Evolutionary conservation across 2,329 filamentous ascomycete genomes (phyloP).

Genomic region (Penicillium italicum): DNA sequence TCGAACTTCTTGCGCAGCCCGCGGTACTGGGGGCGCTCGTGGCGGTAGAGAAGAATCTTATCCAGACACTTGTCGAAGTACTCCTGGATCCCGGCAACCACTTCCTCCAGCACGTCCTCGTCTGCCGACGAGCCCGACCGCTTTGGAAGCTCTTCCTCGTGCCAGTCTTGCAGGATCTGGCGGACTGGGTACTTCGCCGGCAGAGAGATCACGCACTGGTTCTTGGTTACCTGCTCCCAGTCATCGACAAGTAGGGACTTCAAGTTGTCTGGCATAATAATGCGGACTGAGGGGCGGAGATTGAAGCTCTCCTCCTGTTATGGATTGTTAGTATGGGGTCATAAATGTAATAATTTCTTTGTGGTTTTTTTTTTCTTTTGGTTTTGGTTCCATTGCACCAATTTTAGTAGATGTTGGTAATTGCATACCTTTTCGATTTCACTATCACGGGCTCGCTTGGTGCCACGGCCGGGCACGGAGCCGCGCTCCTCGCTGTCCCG

Average conservation of each 20-base stretch:
- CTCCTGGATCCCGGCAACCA: conserved; percentile 77
- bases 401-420: not conserved
- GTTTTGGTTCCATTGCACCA: not conserved
- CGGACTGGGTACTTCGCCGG: conserved; percentile 73
- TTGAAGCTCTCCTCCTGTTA: conserved; percentile 83
- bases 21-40: conserved; percentile 85
- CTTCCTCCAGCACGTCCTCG: conserved; percentile 83
- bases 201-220: conserved; percentile 80
- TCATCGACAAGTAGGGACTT: conserved; percentile 94
- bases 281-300: conserved; percentile 75
- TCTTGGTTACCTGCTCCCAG: conserved; percentile 98
- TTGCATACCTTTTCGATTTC: conserved; percentile 47
- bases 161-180: conserved; percentile 76
- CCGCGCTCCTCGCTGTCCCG: conserved; percentile 47
- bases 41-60: conserved; percentile 86
- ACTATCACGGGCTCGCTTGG: conserved; percentile 45
- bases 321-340: conserved; percentile 3
- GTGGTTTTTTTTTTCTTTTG: not conserved
- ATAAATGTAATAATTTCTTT: not conserved
- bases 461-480: conserved; percentile 43
- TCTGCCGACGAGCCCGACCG: conserved; percentile 60
- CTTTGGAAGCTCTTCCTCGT: conserved; percentile 64
- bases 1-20: conserved; percentile 70
- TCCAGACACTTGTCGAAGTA: conserved; percentile 92
- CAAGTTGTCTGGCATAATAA: conserved; percentile 81